A percentile compares a stretch with the other conserved stretches of the same genome.
phyloP scores from a whole-genome alignment of 2,329 filamentous ascomycete species.

The Simplicillium aogashimaense region DNA sequence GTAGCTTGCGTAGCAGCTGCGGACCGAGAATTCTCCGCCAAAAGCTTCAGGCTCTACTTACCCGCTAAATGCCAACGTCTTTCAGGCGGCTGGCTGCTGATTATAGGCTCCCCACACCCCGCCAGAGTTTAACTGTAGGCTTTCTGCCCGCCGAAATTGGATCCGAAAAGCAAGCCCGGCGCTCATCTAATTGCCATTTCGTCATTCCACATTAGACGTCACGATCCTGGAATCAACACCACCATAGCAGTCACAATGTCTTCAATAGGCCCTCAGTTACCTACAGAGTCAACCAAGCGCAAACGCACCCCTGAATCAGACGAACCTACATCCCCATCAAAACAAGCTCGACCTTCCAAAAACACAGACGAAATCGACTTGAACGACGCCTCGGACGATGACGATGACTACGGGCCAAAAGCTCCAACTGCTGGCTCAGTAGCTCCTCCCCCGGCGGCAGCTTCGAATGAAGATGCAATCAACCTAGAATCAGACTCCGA shows the following conservation, averaged over 20 bases:
- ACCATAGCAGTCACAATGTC: conserved; percentile 39
- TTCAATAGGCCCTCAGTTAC: conserved; percentile 60
- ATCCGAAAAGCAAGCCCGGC: too few species aligned
- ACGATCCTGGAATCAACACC: neutral
- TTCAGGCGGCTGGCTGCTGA: neutral
- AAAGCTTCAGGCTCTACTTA: neutral
- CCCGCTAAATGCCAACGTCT: neutral
- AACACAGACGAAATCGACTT: conserved; percentile 40
- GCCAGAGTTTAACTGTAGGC: neutral
- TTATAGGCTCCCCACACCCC: neutral
- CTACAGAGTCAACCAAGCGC: conserved; percentile 55
- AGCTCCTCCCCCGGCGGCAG: conserved; percentile 10
- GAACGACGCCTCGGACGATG: conserved; percentile 27
- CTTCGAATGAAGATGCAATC: conserved; percentile 31
- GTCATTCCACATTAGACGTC: too few species aligned
- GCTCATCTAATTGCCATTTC: too few species aligned
- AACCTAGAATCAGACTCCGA: conserved; percentile 24
- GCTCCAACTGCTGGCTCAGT: conserved; percentile 11
- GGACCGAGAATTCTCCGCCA: conserved; percentile 5
- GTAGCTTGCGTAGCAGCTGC: neutral
- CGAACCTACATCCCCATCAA: conserved; percentile 30
- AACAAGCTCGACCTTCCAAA: conserved; percentile 23
- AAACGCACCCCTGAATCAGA: conserved; percentile 42
- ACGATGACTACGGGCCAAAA: conserved; percentile 32
- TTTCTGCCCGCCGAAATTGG: neutral